Evolutionary conservation across 1,139 yeast species (phyloP).

Genomic region (Lodderomyces elongisporus): DNA sequence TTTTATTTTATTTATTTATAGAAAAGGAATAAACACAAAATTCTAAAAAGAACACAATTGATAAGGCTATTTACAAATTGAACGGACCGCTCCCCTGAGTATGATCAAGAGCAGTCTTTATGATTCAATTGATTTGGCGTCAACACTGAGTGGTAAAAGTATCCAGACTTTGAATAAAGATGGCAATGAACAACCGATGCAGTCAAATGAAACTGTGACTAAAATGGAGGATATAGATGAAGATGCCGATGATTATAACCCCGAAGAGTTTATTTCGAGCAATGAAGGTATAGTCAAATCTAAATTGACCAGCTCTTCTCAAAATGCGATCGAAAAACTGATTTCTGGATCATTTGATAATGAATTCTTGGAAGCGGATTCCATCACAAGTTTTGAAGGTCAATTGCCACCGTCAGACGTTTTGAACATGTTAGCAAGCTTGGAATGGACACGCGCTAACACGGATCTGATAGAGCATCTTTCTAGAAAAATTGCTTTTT

Average conservation of each 20-base stretch:
- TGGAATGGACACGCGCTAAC: too few relatives aligned
- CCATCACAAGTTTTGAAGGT: neutral
- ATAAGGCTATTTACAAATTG: too few relatives aligned
- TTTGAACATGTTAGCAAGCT: too few relatives aligned
- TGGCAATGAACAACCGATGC: constrained; percentile 5
- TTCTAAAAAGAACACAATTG: too few relatives aligned
- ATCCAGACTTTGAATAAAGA: neutral
- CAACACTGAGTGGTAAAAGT: constrained; percentile 8
- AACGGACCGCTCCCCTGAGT: too few relatives aligned
- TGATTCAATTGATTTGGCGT: constrained; percentile 14
- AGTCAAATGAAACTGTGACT: constrained; percentile 8
- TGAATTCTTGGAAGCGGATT: too few relatives aligned
- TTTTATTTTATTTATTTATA: too few relatives aligned
- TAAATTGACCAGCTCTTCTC: neutral
- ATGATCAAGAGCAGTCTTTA: too few relatives aligned
- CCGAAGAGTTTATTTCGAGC: constrained; percentile 17
- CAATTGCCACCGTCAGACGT: too few relatives aligned
- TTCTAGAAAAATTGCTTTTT: constrained; percentile 8
- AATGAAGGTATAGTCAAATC: neutral
- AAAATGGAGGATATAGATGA: constrained; percentile 8
- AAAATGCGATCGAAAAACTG: neutral
- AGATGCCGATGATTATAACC: constrained; percentile 18
- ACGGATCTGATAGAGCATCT: constrained; percentile 11
- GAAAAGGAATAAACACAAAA: too few relatives aligned
- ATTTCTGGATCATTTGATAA: too few relatives aligned